A percentile compares a stretch with the other conserved stretches of the same genome.
Conservation (phyloP, 371 early-diverging fungal genomes). For the Parasitella parasitica region DNA sequence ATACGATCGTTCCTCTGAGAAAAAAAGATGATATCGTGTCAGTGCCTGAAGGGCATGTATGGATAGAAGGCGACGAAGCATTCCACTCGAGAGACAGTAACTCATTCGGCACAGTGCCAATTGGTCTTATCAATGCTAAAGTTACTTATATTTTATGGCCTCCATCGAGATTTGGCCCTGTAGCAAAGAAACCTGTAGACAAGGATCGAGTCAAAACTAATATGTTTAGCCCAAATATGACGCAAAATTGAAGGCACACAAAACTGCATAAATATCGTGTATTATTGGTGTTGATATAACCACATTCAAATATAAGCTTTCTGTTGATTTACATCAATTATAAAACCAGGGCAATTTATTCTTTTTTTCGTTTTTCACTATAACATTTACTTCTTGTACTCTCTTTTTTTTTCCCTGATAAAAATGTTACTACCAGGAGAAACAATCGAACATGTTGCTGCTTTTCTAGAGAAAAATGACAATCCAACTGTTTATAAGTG, state of each 20-base stretch:
- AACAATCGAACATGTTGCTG: not conserved
- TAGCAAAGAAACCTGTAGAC: constrained; percentile 29
- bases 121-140: constrained; percentile 67
- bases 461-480: not conserved
- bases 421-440: not conserved
- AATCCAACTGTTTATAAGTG: not conserved
- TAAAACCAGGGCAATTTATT: not conserved
- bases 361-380: not conserved
- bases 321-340: not conserved
- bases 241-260: not conserved
- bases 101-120: constrained; percentile 82
- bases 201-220: constrained; percentile 32
- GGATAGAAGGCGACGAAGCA: constrained; percentile 92
- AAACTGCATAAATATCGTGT: not conserved
- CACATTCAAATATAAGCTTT: not conserved
- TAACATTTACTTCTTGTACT: not conserved
- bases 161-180: constrained; percentile 62
- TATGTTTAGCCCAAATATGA: constrained; percentile 12
- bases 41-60: constrained; percentile 87
- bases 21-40: constrained; percentile 44
- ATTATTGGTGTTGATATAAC: not conserved
- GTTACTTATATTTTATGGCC: constrained; percentile 72
- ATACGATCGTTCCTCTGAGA: constrained; percentile 67
- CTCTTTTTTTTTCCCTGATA: not conserved
- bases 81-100: constrained; percentile 87